These are phyloP conservation scores for Chlamydomonas schloesseri DNA, from an alignment of 139 green algal species.

Conservation along the genomic window DNA sequence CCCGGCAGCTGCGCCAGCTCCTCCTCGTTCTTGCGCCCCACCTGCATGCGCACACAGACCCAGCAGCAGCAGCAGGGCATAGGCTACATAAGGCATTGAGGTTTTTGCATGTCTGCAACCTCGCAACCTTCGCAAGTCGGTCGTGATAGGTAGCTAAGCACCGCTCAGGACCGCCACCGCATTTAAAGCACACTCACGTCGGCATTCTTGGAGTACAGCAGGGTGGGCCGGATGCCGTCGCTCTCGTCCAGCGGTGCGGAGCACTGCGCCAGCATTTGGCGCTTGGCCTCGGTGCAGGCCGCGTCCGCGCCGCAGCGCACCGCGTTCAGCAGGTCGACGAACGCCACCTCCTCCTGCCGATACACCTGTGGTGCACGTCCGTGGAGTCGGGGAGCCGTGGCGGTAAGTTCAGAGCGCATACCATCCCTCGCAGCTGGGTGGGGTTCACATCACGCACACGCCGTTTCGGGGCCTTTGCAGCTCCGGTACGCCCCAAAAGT, in stretches of 20 bases:
- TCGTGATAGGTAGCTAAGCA: no score
- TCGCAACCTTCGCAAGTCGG: no score
- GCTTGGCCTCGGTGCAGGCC: not conserved
- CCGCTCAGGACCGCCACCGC: no score
- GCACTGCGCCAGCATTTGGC: not conserved
- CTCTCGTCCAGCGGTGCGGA: not conserved
- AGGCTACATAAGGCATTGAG: no score
- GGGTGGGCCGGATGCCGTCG: not conserved
- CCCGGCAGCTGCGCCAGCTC: not conserved
- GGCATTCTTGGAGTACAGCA: conserved; percentile 45
- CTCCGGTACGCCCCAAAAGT: no score
- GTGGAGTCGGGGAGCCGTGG: not conserved
- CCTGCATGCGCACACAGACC: not conserved
- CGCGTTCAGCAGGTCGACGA: conserved; percentile 53
- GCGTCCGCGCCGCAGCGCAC: conserved; percentile 38
- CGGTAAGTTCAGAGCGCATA: no score
- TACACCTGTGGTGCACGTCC: conserved; percentile 62
- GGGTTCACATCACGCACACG: no score
- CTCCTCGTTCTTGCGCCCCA: not conserved
- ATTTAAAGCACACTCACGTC: not conserved
- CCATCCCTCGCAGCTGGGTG: no score
- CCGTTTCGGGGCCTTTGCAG: no score
- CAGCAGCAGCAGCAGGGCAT: no score
- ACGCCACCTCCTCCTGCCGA: conserved; percentile 11
- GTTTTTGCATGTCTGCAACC: no score